A percentile compares a stretch with the other conserved stretches of the same genome.
Evolutionary conservation across 2,329 filamentous ascomycete genomes (phyloP).

Genomic region (Calonectria henricotiae): DNA sequence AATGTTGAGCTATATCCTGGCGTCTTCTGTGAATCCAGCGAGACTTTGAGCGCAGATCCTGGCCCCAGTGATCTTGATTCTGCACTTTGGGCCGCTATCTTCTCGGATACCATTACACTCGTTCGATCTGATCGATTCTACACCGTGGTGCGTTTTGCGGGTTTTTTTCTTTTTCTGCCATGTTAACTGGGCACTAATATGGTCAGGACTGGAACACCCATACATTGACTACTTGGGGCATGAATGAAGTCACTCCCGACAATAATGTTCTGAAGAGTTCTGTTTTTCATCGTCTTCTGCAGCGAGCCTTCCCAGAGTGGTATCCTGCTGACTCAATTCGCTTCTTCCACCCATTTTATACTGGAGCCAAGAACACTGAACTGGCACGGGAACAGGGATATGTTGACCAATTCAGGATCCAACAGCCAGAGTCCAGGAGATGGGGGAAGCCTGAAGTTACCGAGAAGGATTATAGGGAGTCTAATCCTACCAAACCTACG

Average conservation of each 20-base stretch:
- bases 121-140: slow-evolving; percentile 80
- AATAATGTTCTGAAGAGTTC: slow-evolving; percentile 45
- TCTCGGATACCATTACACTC: slow-evolving; percentile 80
- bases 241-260: slow-evolving; percentile 47
- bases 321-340: slow-evolving; percentile 42
- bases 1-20: slow-evolving; percentile 76
- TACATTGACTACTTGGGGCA: slow-evolving; percentile 56
- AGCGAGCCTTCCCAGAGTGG: slow-evolving; percentile 49
- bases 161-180: too few relatives aligned
- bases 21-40: slow-evolving; percentile 76
- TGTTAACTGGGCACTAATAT: not conserved
- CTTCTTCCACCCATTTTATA: slow-evolving; percentile 50
- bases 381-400: slow-evolving; percentile 41
- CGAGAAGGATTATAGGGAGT: not conserved
- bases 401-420: slow-evolving; percentile 14
- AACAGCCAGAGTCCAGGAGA: not conserved
- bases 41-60: slow-evolving; percentile 76
- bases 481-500: not conserved
- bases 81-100: slow-evolving; percentile 75
- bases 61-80: slow-evolving; percentile 75
- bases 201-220: slow-evolving; percentile 57
- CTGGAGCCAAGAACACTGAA: slow-evolving; percentile 40
- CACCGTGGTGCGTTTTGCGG: slow-evolving; percentile 59
- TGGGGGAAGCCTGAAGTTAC: not conserved
- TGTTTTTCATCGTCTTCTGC: slow-evolving; percentile 46